Evolutionary conservation across 805 yeast genomes (phyloP).

Genomic region (Kluyveromyces aestuarii): DNA sequence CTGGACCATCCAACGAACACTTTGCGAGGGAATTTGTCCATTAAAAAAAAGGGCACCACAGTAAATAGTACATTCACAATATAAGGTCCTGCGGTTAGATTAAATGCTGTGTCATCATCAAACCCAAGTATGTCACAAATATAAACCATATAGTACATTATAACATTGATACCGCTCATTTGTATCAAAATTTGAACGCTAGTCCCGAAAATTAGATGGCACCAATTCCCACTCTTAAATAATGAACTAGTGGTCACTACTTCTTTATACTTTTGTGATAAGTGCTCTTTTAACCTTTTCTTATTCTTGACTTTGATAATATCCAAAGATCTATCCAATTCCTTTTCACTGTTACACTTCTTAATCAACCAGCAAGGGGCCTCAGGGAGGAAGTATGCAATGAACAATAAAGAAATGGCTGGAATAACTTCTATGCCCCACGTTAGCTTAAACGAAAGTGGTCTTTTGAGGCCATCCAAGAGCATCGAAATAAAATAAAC

Average conservation of each 20-base stretch:
- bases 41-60: slow-evolving; percentile 33
- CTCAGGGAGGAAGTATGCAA: slow-evolving; percentile 39
- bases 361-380: slow-evolving; percentile 49
- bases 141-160: slow-evolving; percentile 37
- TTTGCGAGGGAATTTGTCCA: slow-evolving; percentile 39
- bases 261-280: neutral
- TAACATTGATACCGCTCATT: slow-evolving; percentile 34
- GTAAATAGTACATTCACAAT: slow-evolving; percentile 34
- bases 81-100: slow-evolving; percentile 32
- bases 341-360: slow-evolving; percentile 9
- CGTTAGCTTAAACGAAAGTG: slow-evolving; percentile 51
- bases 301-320: neutral
- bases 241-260: neutral
- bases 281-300: slow-evolving; percentile 14
- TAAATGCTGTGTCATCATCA: slow-evolving; percentile 21
- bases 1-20: slow-evolving; percentile 39
- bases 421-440: slow-evolving; percentile 55
- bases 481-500: slow-evolving; percentile 44
- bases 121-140: slow-evolving; percentile 43
- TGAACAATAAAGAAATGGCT: slow-evolving; percentile 35
- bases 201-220: slow-evolving; percentile 32
- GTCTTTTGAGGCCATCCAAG: slow-evolving; percentile 34
- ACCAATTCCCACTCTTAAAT: slow-evolving; percentile 11
- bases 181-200: slow-evolving; percentile 36
- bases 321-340: neutral